Evolutionary conservation across 225 moss, liverwort and hornwort species (phyloP).

Genomic region (Ulota crispa): DNA sequence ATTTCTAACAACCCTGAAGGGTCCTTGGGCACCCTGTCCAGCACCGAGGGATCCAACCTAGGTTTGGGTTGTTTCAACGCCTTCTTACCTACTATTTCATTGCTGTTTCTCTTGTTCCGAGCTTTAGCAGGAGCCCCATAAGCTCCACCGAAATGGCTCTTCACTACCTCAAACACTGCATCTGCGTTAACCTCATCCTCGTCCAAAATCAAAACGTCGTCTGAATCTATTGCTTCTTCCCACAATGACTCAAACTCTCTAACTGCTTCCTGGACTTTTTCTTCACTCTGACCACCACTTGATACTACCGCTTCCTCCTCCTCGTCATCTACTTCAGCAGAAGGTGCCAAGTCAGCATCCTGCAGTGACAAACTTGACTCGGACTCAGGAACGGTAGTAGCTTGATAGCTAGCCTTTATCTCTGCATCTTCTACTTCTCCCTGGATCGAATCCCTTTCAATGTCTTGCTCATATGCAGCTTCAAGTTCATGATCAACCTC

Average conservation of each 20-base stretch:
- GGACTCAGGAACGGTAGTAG: neutral
- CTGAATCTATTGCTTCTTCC: constrained; percentile 42
- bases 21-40: constrained; percentile 44
- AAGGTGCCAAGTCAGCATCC: constrained; percentile 2
- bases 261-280: constrained; percentile 19
- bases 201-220: constrained; percentile 36
- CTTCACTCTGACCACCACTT: neutral
- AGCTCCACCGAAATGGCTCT: constrained; percentile 30
- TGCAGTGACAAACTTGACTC: neutral
- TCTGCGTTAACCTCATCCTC: constrained; percentile 42
- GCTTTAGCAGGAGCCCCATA: constrained; percentile 35
- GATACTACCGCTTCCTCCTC: constrained; percentile 1
- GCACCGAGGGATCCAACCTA: constrained; percentile 30
- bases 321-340: constrained; percentile 2
- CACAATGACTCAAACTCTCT: constrained; percentile 46
- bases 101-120: constrained; percentile 45
- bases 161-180: constrained; percentile 42
- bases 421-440: constrained; percentile 28
- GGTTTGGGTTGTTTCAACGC: constrained; percentile 13
- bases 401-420: neutral
- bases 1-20: constrained; percentile 51
- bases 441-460: neutral
- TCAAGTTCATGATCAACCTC: constrained; percentile 14
- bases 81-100: constrained; percentile 46
- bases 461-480: constrained; percentile 17